Evolutionary conservation across 352 stramenopile species (phyloP).

Genomic region (Globisporangium heterothallicum): DNA sequence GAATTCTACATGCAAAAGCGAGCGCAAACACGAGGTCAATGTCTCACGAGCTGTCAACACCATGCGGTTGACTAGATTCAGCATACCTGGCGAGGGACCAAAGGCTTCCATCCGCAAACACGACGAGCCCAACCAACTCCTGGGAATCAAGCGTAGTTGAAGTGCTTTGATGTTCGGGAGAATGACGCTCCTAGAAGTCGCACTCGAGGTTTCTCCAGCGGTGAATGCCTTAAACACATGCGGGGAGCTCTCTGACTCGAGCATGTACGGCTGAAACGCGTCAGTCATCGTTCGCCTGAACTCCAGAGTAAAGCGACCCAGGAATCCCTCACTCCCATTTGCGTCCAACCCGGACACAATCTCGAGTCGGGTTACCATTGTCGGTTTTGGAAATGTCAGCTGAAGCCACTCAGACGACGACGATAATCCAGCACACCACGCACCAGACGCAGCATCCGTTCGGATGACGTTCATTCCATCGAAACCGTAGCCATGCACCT

Average conservation of each 20-base stretch:
- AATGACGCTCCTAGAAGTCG: conserved; percentile 1
- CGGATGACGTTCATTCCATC: conserved; percentile 28
- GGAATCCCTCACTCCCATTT: conserved; percentile 8
- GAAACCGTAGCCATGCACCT: conserved; percentile 37
- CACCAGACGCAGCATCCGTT: conserved; percentile 9
- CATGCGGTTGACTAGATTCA: too few species aligned
- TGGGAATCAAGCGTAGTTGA: conserved; percentile 37
- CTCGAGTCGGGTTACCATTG: conserved; percentile 28
- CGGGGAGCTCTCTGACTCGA: neutral
- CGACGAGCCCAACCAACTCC: conserved; percentile 22
- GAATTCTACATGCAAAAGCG: neutral
- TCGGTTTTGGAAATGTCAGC: conserved; percentile 32
- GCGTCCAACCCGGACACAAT: conserved; percentile 22
- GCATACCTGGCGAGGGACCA: conserved; percentile 33
- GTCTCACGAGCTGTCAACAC: too few species aligned
- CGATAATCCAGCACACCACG: conserved; percentile 34
- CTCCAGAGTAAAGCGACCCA: conserved; percentile 3
- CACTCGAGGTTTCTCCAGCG: neutral
- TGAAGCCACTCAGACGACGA: conserved; percentile 34
- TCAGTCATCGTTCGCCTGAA: neutral
- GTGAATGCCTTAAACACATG: conserved; percentile 5
- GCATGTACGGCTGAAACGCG: neutral
- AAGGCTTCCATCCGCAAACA: conserved; percentile 47
- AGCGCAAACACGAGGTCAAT: neutral
- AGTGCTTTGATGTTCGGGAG: conserved; percentile 24